A percentile compares a stretch with the other conserved stretches of the same genome.
phyloP scores from a whole-genome alignment of 2,329 filamentous ascomycete species.

The Ophiostoma pallidulum region DNA sequence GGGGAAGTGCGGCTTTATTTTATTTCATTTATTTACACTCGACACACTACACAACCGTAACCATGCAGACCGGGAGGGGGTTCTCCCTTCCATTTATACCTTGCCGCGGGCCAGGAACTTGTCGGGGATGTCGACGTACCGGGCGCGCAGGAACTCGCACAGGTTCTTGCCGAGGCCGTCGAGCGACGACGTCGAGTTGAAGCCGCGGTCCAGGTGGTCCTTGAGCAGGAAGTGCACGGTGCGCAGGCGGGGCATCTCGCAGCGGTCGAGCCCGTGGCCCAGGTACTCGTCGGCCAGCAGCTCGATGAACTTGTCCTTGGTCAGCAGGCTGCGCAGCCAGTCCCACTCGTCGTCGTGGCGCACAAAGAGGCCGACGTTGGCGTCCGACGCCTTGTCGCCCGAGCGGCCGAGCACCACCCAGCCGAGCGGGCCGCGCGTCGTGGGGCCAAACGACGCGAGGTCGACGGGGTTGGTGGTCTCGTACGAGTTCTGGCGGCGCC shows the following conservation, averaged over 20 bases:
- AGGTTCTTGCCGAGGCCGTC: conserved; percentile 14
- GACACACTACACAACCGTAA: no score
- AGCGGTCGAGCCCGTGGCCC: conserved; percentile 31
- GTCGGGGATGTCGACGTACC: conserved; percentile 34
- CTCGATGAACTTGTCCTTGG: conserved; percentile 27
- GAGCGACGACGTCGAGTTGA: conserved; percentile 13
- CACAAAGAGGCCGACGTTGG: conserved; percentile 38
- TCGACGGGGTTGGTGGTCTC: conserved; percentile 14
- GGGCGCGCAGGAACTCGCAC: conserved; percentile 24
- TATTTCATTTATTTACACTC: no score
- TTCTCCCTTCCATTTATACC: no score
- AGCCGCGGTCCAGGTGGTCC: conserved; percentile 25
- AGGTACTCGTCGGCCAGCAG: conserved; percentile 30
- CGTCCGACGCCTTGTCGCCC: conserved; percentile 35
- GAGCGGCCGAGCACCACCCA: conserved; percentile 27
- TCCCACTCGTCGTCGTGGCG: conserved; percentile 33
- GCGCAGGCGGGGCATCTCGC: conserved; percentile 34
- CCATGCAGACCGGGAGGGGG: no score
- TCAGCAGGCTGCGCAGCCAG: conserved; percentile 35
- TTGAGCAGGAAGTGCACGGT: conserved; percentile 17
- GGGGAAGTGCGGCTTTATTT: no score
- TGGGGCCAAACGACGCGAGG: conserved; percentile 15
- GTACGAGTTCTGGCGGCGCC: conserved; percentile 13
- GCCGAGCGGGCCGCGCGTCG: conserved; percentile 20
- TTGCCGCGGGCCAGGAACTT: conserved; percentile 26